Evolutionary conservation across 2,329 filamentous ascomycete species (phyloP).

Genomic region (Blumeria hordei): DNA sequence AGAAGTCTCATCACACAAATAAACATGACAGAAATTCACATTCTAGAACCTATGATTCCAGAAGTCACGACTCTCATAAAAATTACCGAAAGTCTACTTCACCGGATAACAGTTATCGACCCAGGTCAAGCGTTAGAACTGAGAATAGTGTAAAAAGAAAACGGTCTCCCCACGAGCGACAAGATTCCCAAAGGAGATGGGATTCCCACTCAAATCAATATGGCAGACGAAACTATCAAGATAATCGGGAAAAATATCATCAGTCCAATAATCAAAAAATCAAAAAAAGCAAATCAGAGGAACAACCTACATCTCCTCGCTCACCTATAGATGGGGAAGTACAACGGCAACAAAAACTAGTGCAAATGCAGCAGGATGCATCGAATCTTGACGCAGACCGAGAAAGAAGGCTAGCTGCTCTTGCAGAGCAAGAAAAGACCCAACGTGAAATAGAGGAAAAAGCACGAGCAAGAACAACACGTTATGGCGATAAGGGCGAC

Average conservation of each 20-base stretch:
- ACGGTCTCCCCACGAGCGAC: slow-evolving; percentile 7
- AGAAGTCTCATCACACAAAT: slow-evolving; percentile 2
- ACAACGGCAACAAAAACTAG: slow-evolving; percentile 41
- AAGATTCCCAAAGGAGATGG: slow-evolving; percentile 14
- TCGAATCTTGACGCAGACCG: slow-evolving; percentile 47
- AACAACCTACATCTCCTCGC: slow-evolving; percentile 9
- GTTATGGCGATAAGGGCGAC: slow-evolving; percentile 36
- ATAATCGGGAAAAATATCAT: slow-evolving; percentile 8
- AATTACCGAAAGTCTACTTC: slow-evolving; percentile 10
- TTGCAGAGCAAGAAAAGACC: slow-evolving; percentile 39
- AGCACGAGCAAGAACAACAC: slow-evolving; percentile 30
- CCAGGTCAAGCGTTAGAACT: slow-evolving; percentile 2
- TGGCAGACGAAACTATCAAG: slow-evolving; percentile 10
- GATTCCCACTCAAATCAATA: slow-evolving; percentile 10
- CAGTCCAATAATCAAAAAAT: slow-evolving; percentile 9
- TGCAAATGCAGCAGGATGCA: slow-evolving; percentile 50
- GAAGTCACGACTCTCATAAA: no score
- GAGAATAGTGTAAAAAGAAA: slow-evolving; percentile 3
- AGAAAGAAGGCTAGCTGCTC: slow-evolving; percentile 37
- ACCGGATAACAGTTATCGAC: slow-evolving; percentile 10
- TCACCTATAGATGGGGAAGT: slow-evolving; percentile 19
- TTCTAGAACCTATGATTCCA: no score
- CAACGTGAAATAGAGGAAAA: slow-evolving; percentile 42
- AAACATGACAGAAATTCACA: no score
- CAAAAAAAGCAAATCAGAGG: slow-evolving; percentile 9